These are phyloP conservation scores for Rugiboletus extremiorientalis DNA, from an alignment of 1,284 basidiomycete genomes.

Conservation along the genomic window DNA sequence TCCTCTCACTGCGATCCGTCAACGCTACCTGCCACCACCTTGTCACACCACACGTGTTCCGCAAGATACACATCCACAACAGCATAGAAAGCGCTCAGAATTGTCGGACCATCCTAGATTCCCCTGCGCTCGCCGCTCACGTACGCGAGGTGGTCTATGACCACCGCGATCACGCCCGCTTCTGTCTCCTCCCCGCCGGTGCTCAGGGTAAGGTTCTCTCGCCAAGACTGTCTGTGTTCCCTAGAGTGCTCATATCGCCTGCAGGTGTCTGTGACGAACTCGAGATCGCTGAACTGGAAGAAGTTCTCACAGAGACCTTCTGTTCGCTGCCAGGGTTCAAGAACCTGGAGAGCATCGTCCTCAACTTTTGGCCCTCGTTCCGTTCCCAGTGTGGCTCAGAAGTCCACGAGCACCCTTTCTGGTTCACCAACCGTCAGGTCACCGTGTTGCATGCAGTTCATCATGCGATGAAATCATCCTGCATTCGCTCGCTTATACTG, in stretches of 20 bases:
- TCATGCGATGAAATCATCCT: constrained; percentile 20
- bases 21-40: constrained; percentile 26
- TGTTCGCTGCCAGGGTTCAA: constrained; percentile 24
- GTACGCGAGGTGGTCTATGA: constrained; percentile 33
- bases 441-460: constrained; percentile 27
- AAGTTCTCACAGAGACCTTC: constrained; percentile 29
- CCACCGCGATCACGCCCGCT: constrained; percentile 23
- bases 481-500: constrained; percentile 24
- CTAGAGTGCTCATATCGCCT: background rate
- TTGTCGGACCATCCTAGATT: constrained; percentile 19
- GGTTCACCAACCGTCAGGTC: constrained; percentile 33
- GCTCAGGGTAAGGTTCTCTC: constrained; percentile 14
- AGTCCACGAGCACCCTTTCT: constrained; percentile 30
- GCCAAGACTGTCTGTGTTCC: background rate
- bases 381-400: constrained; percentile 25
- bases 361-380: constrained; percentile 36
- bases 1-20: constrained; percentile 30
- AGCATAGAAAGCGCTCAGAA: constrained; percentile 31
- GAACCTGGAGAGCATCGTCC: constrained; percentile 19
- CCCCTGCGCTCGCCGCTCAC: constrained; percentile 21
- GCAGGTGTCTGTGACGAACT: constrained; percentile 27
- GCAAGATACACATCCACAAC: constrained; percentile 20
- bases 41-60: constrained; percentile 28
- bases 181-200: constrained; percentile 20
- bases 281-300: constrained; percentile 35